Conservation (phyloP, 1,284 basidiomycete genomes). For the Apiotrichum domesticum region DNA sequence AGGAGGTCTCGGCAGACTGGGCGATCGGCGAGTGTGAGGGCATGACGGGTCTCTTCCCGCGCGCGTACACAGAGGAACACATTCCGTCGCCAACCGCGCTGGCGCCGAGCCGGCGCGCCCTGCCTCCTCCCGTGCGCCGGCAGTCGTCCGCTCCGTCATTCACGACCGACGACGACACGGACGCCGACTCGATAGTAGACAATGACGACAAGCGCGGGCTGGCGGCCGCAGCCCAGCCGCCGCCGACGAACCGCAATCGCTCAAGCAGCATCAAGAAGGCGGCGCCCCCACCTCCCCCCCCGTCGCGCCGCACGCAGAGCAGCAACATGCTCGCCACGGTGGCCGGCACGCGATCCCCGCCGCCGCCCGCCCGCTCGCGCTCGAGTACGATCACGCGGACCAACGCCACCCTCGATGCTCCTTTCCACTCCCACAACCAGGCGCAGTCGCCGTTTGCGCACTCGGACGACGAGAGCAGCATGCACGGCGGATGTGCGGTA, state of each 20-base stretch:
- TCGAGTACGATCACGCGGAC: not conserved
- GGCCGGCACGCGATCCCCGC: conserved; percentile 20
- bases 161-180: conserved; percentile 23
- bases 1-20: conserved; percentile 75
- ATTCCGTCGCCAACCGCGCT: conserved; percentile 22
- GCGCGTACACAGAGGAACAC: conserved; percentile 60
- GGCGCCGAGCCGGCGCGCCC: conserved; percentile 24
- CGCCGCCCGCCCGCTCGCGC: not conserved
- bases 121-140: not conserved
- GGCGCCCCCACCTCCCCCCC: conserved; percentile 49
- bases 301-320: conserved; percentile 39
- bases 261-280: conserved; percentile 47
- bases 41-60: conserved; percentile 67
- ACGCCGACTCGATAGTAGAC: conserved; percentile 3
- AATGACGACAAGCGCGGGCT: conserved; percentile 9
- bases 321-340: conserved; percentile 13
- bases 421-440: not conserved
- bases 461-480: conserved; percentile 29
- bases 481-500: conserved; percentile 49
- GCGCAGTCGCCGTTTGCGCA: conserved; percentile 6
- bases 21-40: conserved; percentile 69
- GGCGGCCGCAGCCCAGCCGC: conserved; percentile 8
- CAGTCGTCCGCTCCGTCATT: not conserved
- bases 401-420: not conserved
- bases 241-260: conserved; percentile 44